Evolutionary conservation across 1,284 basidiomycete genomes (phyloP), one percentile per base, ranked within the genome.

Genomic region (Inonotus hispidus): DNA sequence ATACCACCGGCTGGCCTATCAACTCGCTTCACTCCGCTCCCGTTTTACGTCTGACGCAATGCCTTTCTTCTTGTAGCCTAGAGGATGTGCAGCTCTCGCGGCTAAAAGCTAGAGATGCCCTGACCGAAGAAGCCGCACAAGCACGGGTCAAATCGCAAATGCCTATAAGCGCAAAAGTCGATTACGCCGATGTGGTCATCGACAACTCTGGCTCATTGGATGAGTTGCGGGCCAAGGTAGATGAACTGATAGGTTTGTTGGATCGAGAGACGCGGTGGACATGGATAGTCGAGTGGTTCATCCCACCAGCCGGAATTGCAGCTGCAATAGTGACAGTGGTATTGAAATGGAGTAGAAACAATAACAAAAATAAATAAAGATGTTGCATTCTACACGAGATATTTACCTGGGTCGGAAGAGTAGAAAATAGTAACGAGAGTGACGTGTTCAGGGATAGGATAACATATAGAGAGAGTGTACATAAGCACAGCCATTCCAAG

Each of bases 161-260:
- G 58, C 82, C 92, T 0, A 88, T 98, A 38, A 71, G 82, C 0
- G 77, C 85, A 25, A 99, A 99, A 73, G 77, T 94, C 5, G 68
- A 76, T 10, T 95, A 92, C 68, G 95, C 95, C 0, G 93, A 97
- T 69, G 71, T 86, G 43, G 85, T 98, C 47, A 74, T 99, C 38
- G 94, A 98, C 75, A 99, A 99, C 72, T 92, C 90, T 4, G 91
- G 92, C 1, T 79, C 87, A 0, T 74, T 79, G 3, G 71, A 79
- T 38, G 92, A 93, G 57, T 77, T 96, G 1, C 79, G 87, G 39
- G 70, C 71, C 0, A 90, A 95, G 66, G 84, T 97, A 11, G 81
- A 85, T 56, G 70, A 75, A 0, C 80, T 94, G 43, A 80, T 96
- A 1, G 66, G 73, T 53, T 69, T 79, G 69, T 71, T 95, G 64